These are phyloP conservation scores for Kwoniella sp. DNA, from an alignment of 768 basidiomycete species.

Conservation along the genomic window DNA sequence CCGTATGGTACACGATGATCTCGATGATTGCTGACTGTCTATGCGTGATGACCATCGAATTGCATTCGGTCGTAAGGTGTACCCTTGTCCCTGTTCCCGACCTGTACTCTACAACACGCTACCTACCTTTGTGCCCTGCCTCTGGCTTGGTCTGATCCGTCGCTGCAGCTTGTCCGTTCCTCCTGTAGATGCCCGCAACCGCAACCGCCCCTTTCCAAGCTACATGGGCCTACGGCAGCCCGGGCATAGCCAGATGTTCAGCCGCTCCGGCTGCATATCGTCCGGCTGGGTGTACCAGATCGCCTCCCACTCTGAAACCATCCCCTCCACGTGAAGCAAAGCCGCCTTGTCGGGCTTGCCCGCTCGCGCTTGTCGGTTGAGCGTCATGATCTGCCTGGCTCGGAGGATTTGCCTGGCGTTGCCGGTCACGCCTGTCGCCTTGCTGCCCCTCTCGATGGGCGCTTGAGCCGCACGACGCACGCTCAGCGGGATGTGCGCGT, in stretches of 20 bases:
- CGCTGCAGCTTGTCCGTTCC: too few species aligned
- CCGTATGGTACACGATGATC: too few species aligned
- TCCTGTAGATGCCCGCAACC: too few species aligned
- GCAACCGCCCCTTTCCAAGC: too few species aligned
- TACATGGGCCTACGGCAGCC: conserved; percentile 9
- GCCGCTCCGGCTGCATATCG: neutral
- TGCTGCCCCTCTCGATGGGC: conserved; percentile 16
- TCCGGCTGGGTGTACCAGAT: neutral
- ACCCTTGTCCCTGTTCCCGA: too few species aligned
- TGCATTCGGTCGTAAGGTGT: too few species aligned
- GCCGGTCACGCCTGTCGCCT: conserved; percentile 19
- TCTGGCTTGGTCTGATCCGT: too few species aligned
- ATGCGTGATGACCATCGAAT: too few species aligned
- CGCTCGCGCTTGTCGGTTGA: neutral
- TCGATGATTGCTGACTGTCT: too few species aligned
- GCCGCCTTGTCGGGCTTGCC: neutral
- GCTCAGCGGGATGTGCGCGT: neutral
- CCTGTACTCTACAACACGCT: too few species aligned
- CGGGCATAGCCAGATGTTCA: conserved; percentile 10
- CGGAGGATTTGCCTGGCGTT: conserved; percentile 14
- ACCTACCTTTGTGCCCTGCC: too few species aligned
- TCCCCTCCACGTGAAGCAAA: neutral
- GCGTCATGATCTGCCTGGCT: conserved; percentile 20
- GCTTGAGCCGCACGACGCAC: conserved; percentile 10
- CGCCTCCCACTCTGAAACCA: neutral